phyloP scores from a whole-genome alignment of 2,329 filamentous ascomycete genomes.

The Fusarium odoratissimum region DNA sequence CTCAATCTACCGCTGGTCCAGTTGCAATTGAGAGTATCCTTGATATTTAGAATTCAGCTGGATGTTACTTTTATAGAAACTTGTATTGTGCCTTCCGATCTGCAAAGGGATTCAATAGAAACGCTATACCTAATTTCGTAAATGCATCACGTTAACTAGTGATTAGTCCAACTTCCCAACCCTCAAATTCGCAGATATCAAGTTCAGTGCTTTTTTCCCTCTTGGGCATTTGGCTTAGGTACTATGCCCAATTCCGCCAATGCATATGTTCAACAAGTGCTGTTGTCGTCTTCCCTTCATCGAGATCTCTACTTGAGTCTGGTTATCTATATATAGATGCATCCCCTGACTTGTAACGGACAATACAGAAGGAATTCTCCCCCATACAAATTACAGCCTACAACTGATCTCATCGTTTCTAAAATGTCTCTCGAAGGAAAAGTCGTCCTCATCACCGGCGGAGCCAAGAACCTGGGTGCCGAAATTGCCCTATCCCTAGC shows the following conservation, averaged over 20 bases:
- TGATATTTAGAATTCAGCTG: fast-evolving
- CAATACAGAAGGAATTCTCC: fast-evolving
- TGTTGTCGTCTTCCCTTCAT: not conserved
- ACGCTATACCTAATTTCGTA: not conserved
- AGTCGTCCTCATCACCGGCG: not conserved
- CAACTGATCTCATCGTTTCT: fast-evolving
- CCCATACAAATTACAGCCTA: not conserved
- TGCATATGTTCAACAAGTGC: not conserved
- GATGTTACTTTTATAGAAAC: fast-evolving
- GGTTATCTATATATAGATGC: not conserved
- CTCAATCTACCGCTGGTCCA: fast-evolving
- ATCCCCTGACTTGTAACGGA: fast-evolving
- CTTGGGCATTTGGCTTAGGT: no score
- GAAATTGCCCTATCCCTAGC: not conserved
- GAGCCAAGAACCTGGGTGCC: not conserved
- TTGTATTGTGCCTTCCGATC: not conserved
- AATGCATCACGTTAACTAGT: not conserved
- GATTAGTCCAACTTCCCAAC: no score
- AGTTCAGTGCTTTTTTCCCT: no score
- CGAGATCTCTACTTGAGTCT: not conserved
- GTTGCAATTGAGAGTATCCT: fast-evolving
- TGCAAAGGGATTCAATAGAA: fast-evolving
- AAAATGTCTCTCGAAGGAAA: not conserved
- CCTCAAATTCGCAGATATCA: no score
- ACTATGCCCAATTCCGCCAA: not conserved